Evolutionary conservation across 345 rosid genomes (phyloP).

Genomic region (Eucalyptus albens): DNA sequence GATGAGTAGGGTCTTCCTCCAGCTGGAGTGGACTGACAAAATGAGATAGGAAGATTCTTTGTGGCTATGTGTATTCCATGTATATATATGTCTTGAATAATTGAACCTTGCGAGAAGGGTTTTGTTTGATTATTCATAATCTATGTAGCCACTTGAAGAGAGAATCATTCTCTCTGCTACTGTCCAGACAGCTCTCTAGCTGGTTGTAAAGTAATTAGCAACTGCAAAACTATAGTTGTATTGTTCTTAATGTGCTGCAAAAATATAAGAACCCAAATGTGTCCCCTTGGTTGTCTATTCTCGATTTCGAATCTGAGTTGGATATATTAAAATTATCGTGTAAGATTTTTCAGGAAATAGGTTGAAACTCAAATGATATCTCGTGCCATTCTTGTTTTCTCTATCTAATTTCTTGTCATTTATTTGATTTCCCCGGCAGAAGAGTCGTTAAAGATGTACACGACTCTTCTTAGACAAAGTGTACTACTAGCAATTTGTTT

Average conservation of each 20-base stretch:
- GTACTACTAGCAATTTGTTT: background rate
- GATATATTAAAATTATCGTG: background rate
- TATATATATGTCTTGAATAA: conserved; percentile 1
- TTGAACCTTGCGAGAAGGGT: background rate
- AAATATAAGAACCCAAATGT: background rate
- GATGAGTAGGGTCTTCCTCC: conserved; percentile 8
- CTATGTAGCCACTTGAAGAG: conserved; percentile 8
- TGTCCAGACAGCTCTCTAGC: conserved; percentile 2
- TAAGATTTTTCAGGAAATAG: background rate
- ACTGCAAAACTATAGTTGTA: background rate
- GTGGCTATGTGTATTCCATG: conserved; percentile 2
- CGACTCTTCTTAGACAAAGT: background rate
- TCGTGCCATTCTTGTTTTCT: background rate
- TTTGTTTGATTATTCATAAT: conserved; percentile 2
- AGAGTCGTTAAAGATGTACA: background rate
- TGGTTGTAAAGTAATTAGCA: conserved; percentile 1
- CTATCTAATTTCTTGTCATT: background rate
- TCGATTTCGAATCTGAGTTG: background rate
- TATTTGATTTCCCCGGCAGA: background rate
- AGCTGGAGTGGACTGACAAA: conserved; percentile 7
- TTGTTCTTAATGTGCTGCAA: background rate
- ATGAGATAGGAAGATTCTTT: conserved; percentile 30
- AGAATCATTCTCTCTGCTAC: conserved; percentile 22
- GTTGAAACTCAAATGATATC: background rate
- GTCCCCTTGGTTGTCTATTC: background rate